Conservation (phyloP, 2,329 filamentous ascomycete species). For the Parafenestella ontariensis region DNA sequence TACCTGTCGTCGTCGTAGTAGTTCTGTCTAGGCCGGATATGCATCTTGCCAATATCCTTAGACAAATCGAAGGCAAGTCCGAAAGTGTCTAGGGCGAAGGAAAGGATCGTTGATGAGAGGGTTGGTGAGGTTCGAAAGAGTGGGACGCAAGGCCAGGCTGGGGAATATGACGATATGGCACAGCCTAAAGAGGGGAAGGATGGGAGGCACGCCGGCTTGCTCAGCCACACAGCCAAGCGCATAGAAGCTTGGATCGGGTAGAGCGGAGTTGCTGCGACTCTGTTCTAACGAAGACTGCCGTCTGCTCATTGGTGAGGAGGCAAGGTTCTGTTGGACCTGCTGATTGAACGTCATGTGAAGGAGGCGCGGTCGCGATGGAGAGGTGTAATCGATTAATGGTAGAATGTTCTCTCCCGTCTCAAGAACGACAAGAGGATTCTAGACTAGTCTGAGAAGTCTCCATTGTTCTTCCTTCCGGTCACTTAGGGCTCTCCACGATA, state of each 20-base stretch:
- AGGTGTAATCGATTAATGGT: background rate
- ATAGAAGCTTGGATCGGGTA: conserved; percentile 7
- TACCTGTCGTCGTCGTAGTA: conserved; percentile 25
- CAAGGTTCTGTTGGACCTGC: conserved; percentile 1
- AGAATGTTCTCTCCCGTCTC: background rate
- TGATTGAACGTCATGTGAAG: conserved; percentile 3
- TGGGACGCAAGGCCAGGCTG: conserved; percentile 5
- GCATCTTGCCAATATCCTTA: conserved; percentile 10
- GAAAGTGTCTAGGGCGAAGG: conserved; percentile 3
- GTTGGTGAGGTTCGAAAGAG: conserved; percentile 5
- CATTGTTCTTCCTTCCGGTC: background rate
- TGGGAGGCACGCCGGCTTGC: conserved; percentile 6
- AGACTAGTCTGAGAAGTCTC: background rate
- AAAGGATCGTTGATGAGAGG: conserved; percentile 13
- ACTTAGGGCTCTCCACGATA: background rate
- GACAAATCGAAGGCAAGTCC: conserved; percentile 4
- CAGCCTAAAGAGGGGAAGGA: conserved; percentile 12
- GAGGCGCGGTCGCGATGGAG: conserved; percentile 4
- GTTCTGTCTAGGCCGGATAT: conserved; percentile 29
- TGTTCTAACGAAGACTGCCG: background rate
- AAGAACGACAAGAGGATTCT: background rate
- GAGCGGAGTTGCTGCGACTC: conserved; percentile 4
- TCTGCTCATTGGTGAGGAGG: background rate
- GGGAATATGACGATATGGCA: conserved; percentile 15
- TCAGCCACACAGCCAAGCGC: conserved; percentile 24